Conservation (phyloP, 2,329 filamentous ascomycete genomes). For the Penicillium sp. region DNA sequence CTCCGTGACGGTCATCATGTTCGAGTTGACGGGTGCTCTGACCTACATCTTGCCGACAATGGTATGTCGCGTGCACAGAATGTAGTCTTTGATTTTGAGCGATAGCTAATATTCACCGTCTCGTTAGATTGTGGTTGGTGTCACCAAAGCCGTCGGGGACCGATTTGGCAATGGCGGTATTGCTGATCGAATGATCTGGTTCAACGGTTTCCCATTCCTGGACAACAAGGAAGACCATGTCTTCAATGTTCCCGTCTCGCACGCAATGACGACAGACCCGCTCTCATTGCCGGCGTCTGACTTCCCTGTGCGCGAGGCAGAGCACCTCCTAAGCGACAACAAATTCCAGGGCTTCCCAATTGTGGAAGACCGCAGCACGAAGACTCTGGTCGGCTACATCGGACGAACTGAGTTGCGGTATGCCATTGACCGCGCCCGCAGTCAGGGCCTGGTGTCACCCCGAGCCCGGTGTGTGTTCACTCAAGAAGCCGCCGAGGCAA, state of each 20-base stretch:
- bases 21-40: constrained; percentile 93
- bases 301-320: constrained; percentile 74
- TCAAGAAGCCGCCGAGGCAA: constrained; percentile 52
- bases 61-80: constrained; percentile 49
- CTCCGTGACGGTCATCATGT: constrained; percentile 98
- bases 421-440: constrained; percentile 78
- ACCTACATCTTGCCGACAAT: constrained; percentile 98
- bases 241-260: constrained; percentile 89
- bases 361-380: constrained; percentile 72
- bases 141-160: constrained; percentile 91
- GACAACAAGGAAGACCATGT: constrained; percentile 98
- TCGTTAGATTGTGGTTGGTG: constrained; percentile 80
- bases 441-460: constrained; percentile 66
- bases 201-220: constrained; percentile 94
- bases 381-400: constrained; percentile 84
- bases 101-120: not conserved
- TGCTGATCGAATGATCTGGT: constrained; percentile 98
- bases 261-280: constrained; percentile 81
- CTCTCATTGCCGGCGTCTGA: constrained; percentile 74
- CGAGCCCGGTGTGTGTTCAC: constrained; percentile 75
- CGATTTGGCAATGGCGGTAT: constrained; percentile 95
- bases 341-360: constrained; percentile 93
- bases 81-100: too few relatives aligned
- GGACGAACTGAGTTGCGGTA: constrained; percentile 90
- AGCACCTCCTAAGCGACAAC: constrained; percentile 74